phyloP scores from a whole-genome alignment of 2,329 filamentous ascomycete genomes.

The Ceratocystis smalleyi region DNA sequence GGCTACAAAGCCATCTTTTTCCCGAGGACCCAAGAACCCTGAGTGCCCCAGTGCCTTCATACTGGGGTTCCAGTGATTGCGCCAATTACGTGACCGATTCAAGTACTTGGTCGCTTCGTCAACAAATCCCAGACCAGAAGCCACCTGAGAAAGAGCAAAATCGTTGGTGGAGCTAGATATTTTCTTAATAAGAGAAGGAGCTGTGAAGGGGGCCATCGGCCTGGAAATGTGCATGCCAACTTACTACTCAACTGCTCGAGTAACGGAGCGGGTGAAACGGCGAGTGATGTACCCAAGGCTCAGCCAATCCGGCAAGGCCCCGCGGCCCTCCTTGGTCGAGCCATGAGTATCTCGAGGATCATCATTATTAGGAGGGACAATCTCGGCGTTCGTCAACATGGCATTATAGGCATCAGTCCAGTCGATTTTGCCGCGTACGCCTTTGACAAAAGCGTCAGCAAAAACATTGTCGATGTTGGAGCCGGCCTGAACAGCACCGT shows the following conservation, averaged over 20 bases:
- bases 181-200: background rate
- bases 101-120: constrained; percentile 44
- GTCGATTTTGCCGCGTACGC: constrained; percentile 44
- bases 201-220: background rate
- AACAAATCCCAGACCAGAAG: constrained; percentile 36
- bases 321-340: constrained; percentile 51
- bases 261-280: constrained; percentile 44
- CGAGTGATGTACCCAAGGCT: constrained; percentile 50
- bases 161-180: constrained; percentile 41
- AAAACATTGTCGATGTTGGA: constrained; percentile 58
- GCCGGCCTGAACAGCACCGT: constrained; percentile 53
- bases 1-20: constrained; percentile 33
- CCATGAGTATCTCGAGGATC: constrained; percentile 42
- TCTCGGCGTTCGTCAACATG: constrained; percentile 53
- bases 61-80: constrained; percentile 52
- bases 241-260: constrained; percentile 49
- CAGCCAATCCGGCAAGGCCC: constrained; percentile 55
- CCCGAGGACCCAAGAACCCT: constrained; percentile 51
- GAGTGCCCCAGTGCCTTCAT: constrained; percentile 42
- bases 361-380: constrained; percentile 42
- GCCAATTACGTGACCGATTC: constrained; percentile 50
- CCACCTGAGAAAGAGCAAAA: constrained; percentile 51
- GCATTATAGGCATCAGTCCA: constrained; percentile 48
- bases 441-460: constrained; percentile 57
- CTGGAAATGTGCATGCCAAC: constrained; percentile 9